phyloP scores from a whole-genome alignment of 2,329 filamentous ascomycete species.

The Talaromyces piceae region DNA sequence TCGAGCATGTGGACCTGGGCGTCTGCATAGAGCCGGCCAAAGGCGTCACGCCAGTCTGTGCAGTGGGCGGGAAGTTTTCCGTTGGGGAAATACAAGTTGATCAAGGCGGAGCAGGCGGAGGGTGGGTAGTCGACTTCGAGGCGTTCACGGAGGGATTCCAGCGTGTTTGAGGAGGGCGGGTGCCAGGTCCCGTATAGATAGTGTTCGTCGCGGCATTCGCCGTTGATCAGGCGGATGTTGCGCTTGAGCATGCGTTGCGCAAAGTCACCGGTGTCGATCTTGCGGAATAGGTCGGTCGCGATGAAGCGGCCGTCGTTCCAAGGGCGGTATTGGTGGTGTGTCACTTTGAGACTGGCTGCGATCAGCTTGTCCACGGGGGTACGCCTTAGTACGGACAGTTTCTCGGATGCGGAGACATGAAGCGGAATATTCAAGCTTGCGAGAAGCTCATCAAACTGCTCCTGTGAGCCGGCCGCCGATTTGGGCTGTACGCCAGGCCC shows the following conservation, averaged over 20 bases:
- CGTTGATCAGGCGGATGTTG: slow-evolving; percentile 44
- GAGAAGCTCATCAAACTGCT: slow-evolving; percentile 47
- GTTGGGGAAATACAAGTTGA: slow-evolving; percentile 38
- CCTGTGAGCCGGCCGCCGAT: slow-evolving; percentile 38
- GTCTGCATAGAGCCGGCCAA: slow-evolving; percentile 50
- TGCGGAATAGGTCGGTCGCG: slow-evolving; percentile 33
- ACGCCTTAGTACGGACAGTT: slow-evolving; percentile 39
- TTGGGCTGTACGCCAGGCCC: slow-evolving; percentile 49
- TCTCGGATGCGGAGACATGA: slow-evolving; percentile 33
- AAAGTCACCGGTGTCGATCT: slow-evolving; percentile 44
- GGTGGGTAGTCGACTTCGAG: slow-evolving; percentile 48
- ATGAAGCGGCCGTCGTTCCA: slow-evolving; percentile 46
- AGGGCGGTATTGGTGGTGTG: slow-evolving; percentile 49
- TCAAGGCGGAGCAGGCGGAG: slow-evolving; percentile 36
- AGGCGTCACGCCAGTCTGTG: slow-evolving; percentile 44
- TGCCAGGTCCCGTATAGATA: slow-evolving; percentile 45
- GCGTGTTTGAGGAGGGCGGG: slow-evolving; percentile 36
- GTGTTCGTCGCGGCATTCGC: slow-evolving; percentile 50
- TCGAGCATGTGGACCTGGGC: slow-evolving; percentile 49
- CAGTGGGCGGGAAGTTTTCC: slow-evolving; percentile 32
- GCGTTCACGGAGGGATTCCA: slow-evolving; percentile 37
- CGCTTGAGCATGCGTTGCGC: slow-evolving; percentile 38
- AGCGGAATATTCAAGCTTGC: slow-evolving; percentile 37
- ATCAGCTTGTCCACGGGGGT: slow-evolving; percentile 35
- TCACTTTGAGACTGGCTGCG: slow-evolving; percentile 34